phyloP scores from a whole-genome alignment of 257 asterid species.

The Dorcoceras hygrometricum region DNA sequence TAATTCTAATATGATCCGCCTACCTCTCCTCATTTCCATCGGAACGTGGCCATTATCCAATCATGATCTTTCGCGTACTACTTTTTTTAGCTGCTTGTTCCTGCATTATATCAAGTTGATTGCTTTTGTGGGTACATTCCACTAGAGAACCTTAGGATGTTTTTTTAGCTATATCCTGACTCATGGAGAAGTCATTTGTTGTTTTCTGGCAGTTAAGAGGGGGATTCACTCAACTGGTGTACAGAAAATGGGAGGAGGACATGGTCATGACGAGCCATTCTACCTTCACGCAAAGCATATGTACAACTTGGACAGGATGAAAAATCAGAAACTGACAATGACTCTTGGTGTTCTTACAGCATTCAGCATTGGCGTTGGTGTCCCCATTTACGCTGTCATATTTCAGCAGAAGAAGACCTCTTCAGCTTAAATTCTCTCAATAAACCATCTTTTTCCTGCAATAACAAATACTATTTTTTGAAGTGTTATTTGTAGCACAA shows the following conservation, averaged over 20 bases:
- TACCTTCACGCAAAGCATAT: constrained; percentile 92
- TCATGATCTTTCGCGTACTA: neutral
- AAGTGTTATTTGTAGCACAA: neutral
- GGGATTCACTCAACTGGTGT: constrained; percentile 66
- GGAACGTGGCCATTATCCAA: neutral
- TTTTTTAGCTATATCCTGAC: constrained; percentile 12
- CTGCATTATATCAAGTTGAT: neutral
- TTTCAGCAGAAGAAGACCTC: constrained; percentile 83
- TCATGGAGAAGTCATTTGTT: constrained; percentile 6
- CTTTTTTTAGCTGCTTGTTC: neutral
- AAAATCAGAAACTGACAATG: constrained; percentile 53
- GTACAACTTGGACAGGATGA: constrained; percentile 90
- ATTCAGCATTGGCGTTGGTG: constrained; percentile 42
- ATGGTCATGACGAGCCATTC: constrained; percentile 73
- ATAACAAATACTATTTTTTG: neutral
- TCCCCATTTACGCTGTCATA: constrained; percentile 55
- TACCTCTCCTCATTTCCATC: neutral
- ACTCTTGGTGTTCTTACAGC: constrained; percentile 45
- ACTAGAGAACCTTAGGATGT: neutral
- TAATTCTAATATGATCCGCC: neutral
- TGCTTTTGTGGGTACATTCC: neutral
- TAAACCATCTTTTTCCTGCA: neutral
- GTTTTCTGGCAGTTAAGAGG: constrained; percentile 42
- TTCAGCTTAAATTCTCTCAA: constrained; percentile 36
- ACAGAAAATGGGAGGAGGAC: constrained; percentile 88